These are phyloP conservation scores for Agaricus blazei DNA, from an alignment of 768 basidiomycete genomes.

Conservation along the genomic window DNA sequence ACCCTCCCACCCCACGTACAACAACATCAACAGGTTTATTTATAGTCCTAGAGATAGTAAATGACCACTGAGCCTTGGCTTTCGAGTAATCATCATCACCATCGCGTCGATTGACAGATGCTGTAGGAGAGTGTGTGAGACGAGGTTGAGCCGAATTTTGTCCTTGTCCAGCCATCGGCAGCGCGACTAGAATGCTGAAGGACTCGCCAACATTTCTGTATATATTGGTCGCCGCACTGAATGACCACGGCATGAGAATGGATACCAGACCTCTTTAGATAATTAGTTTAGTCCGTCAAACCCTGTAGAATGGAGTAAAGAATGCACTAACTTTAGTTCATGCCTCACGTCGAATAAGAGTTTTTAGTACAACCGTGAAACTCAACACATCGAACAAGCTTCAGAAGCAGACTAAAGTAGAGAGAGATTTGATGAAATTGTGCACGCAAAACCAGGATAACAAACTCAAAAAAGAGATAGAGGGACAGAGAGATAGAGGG, in stretches of 20 bases:
- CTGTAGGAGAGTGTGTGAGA: background rate
- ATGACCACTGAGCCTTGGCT: slow-evolving; percentile 1
- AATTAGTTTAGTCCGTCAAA: no score
- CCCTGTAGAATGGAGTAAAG: no score
- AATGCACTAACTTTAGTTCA: no score
- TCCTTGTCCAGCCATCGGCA: no score
- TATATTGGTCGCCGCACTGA: no score
- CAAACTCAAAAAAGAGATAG: slow-evolving; percentile 8
- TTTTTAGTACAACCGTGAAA: no score
- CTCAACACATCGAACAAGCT: background rate
- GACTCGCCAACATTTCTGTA: no score
- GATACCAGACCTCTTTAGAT: no score
- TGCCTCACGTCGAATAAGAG: no score
- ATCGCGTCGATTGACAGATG: background rate
- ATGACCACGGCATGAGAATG: no score
- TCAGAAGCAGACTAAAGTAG: background rate
- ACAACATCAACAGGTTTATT: background rate
- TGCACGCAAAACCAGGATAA: background rate
- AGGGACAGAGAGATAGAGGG: background rate
- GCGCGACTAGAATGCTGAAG: no score
- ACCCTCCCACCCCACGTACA: background rate
- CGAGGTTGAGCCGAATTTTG: no score
- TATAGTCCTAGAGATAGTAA: background rate
- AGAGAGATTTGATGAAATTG: background rate
- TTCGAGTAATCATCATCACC: background rate